These are phyloP conservation scores for Salvia sclarea DNA, from an alignment of 305 asterid genomes.

Conservation along the genomic window DNA sequence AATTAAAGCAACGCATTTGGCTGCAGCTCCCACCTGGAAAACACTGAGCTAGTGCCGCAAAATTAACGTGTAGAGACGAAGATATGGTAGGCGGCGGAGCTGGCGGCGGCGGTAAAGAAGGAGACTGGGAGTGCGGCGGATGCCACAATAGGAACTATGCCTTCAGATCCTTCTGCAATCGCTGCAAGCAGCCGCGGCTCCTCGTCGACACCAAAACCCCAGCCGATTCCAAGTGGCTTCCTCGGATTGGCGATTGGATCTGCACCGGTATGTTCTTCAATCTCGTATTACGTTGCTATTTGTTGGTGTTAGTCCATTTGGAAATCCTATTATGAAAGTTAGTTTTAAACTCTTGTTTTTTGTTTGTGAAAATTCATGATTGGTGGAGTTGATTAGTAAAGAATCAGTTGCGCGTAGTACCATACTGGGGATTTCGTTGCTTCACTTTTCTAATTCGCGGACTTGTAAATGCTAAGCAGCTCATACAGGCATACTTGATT, in stretches of 20 bases:
- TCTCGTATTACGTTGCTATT: not conserved
- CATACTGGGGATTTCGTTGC: not conserved
- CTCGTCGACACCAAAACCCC: slow-evolving; percentile 80
- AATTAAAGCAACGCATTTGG: not conserved
- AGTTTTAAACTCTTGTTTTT: not conserved
- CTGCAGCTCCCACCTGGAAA: slow-evolving; percentile 19
- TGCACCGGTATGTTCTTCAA: slow-evolving; percentile 58
- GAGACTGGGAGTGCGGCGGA: slow-evolving; percentile 86
- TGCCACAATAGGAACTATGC: slow-evolving; percentile 80
- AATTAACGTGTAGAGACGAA: not conserved
- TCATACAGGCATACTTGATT: not conserved
- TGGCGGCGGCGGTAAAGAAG: slow-evolving; percentile 58
- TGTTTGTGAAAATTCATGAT: not conserved
- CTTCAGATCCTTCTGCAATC: slow-evolving; percentile 78
- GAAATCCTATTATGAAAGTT: not conserved
- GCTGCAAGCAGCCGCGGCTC: slow-evolving; percentile 87
- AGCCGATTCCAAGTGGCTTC: slow-evolving; percentile 84
- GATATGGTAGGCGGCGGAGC: slow-evolving; percentile 39
- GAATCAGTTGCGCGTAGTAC: not conserved
- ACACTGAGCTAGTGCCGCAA: slow-evolving; percentile 14
- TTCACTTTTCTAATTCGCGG: not conserved
- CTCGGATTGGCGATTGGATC: slow-evolving; percentile 95
- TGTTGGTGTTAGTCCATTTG: not conserved
- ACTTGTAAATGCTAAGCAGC: slow-evolving; percentile 4
- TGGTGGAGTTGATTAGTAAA: not conserved